Conservation (phyloP, 139 green algal species). For the Closterium sp. region DNA sequence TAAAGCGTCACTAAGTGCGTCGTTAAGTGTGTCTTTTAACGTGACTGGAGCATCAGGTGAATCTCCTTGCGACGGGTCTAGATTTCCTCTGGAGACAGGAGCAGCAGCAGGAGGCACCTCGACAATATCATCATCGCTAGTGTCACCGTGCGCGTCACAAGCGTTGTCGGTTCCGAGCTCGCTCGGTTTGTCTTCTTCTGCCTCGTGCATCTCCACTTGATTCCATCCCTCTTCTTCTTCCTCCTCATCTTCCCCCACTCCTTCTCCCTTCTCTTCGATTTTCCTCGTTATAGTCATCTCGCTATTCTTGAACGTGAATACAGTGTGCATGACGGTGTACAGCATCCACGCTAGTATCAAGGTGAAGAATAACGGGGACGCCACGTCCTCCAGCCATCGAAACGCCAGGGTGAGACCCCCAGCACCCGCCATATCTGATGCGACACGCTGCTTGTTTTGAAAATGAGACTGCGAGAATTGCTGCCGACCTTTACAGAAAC, state of each 20-base stretch:
- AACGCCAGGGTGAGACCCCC: background rate
- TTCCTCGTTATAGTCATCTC: conserved; percentile 4
- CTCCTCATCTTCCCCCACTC: background rate
- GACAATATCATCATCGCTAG: background rate
- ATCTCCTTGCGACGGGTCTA: background rate
- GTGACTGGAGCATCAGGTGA: background rate
- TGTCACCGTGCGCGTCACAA: background rate
- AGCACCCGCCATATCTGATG: background rate
- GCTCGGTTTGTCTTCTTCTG: background rate
- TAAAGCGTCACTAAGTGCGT: background rate
- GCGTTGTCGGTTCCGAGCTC: background rate
- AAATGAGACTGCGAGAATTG: no score
- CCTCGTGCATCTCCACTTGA: background rate
- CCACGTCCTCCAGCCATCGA: background rate
- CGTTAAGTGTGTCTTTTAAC: background rate
- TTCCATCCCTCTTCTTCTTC: background rate
- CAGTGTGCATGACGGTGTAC: background rate
- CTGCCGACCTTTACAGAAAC: no score
- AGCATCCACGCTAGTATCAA: background rate
- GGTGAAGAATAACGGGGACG: background rate
- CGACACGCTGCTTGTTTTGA: no score
- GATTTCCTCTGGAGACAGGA: background rate
- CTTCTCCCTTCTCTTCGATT: background rate
- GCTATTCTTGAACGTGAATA: background rate
- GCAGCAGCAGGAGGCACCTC: background rate